Percentiles rank a stretch among this genome's conserved stretches.
These are phyloP conservation scores for Leucocoprinus birnbaumii DNA, from an alignment of 768 basidiomycete species.

Conservation along the genomic window DNA sequence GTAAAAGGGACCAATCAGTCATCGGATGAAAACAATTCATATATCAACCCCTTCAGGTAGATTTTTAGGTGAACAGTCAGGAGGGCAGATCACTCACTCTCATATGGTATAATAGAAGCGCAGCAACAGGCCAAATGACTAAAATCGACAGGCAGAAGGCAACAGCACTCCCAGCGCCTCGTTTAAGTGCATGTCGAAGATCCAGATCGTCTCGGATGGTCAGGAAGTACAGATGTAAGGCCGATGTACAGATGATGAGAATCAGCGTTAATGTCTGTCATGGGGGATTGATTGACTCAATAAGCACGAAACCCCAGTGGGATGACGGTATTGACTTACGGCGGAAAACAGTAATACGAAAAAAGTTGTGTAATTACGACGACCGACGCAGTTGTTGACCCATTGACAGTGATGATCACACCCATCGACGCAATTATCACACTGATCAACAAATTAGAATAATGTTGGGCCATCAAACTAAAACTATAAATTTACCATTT, in stretches of 20 bases:
- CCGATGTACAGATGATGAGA: slow-evolving; percentile 80
- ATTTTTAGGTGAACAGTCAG: neutral
- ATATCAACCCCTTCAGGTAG: slow-evolving; percentile 1
- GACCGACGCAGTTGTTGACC: slow-evolving; percentile 95
- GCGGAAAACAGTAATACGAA: slow-evolving; percentile 77
- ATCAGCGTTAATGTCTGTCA: slow-evolving; percentile 66
- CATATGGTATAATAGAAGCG: slow-evolving; percentile 80
- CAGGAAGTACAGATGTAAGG: slow-evolving; percentile 74
- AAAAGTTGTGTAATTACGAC: slow-evolving; percentile 94
- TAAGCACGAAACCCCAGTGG: neutral
- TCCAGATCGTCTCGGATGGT: slow-evolving; percentile 45
- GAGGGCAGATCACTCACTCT: slow-evolving; percentile 53
- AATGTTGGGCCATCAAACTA: neutral
- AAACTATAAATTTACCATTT: slow-evolving; percentile 59
- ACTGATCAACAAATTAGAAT: slow-evolving; percentile 40
- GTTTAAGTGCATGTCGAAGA: slow-evolving; percentile 44
- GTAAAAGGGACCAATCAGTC: slow-evolving; percentile 12
- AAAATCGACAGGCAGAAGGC: slow-evolving; percentile 70
- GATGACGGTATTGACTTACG: slow-evolving; percentile 42
- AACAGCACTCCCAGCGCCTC: slow-evolving; percentile 76
- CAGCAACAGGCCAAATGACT: slow-evolving; percentile 81
- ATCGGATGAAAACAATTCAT: neutral
- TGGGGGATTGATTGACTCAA: slow-evolving; percentile 9
- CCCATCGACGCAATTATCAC: slow-evolving; percentile 95
- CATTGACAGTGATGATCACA: slow-evolving; percentile 92